A percentile compares a stretch with the other conserved stretches of the same genome.
Evolutionary conservation across 352 stramenopile genomes (phyloP).

Genomic region (Globisporangium solare): DNA sequence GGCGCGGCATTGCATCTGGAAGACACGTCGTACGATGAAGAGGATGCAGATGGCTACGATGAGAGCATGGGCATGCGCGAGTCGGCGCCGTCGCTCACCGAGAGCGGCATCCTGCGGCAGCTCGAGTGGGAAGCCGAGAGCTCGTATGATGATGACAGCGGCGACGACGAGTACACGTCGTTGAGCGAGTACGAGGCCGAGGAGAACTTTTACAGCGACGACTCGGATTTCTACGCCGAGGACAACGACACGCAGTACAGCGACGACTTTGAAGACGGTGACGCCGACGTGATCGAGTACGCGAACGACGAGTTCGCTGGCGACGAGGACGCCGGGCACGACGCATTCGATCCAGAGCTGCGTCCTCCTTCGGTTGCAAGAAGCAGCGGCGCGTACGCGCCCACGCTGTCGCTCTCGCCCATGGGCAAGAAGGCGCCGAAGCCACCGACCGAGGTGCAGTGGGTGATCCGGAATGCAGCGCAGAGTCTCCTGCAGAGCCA

Average conservation of each 20-base stretch:
- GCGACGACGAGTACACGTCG: conserved; percentile 57
- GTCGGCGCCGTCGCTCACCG: conserved; percentile 30
- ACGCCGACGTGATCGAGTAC: conserved; percentile 80
- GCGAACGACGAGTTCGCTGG: conserved; percentile 54
- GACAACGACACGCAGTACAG: conserved; percentile 72
- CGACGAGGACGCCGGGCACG: conserved; percentile 26
- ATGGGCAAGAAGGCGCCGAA: conserved; percentile 17
- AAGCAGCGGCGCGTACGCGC: not conserved
- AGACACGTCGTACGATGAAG: conserved; percentile 7
- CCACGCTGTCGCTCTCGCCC: conserved; percentile 12
- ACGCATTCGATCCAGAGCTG: not conserved
- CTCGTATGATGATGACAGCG: conserved; percentile 27
- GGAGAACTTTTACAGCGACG: conserved; percentile 84
- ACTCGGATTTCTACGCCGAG: conserved; percentile 60
- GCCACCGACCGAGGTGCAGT: conserved; percentile 53
- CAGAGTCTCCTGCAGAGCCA: conserved; percentile 62
- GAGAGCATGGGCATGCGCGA: conserved; percentile 40
- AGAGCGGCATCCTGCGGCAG: too few species aligned
- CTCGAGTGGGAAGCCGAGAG: conserved; percentile 23
- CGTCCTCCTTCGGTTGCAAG: not conserved
- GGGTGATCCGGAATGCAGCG: conserved; percentile 70
- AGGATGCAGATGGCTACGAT: not conserved
- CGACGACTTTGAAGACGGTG: conserved; percentile 75
- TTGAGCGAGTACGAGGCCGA: conserved; percentile 71
- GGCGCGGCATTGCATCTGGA: conserved; percentile 19